Conservation (phyloP, 768 basidiomycete genomes). For the Kwoniella mangroviensis region DNA sequence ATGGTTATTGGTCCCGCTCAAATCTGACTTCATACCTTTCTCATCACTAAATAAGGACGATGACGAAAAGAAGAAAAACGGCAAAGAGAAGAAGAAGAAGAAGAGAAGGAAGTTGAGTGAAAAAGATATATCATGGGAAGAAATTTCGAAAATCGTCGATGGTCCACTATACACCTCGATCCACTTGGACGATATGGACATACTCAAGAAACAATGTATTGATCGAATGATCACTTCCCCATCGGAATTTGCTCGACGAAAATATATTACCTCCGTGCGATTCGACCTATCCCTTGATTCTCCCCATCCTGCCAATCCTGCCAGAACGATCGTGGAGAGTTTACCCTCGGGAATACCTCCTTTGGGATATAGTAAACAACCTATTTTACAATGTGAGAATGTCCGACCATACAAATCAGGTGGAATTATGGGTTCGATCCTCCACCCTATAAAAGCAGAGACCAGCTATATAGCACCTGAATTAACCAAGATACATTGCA, state of each 20-base stretch:
- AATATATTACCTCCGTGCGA: constrained; percentile 22
- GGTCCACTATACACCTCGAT: constrained; percentile 27
- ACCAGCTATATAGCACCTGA: constrained; percentile 23
- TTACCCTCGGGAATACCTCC: background rate
- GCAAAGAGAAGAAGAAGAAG: background rate
- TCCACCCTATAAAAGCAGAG: background rate
- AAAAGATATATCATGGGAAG: constrained; percentile 42
- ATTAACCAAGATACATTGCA: constrained; percentile 27
- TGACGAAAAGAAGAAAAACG: too few species aligned
- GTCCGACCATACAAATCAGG: constrained; percentile 21
- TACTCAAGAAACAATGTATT: constrained; percentile 10
- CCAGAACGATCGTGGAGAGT: constrained; percentile 21
- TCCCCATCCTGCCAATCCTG: constrained; percentile 20
- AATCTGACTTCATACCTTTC: constrained; percentile 7
- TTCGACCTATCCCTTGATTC: constrained; percentile 34
- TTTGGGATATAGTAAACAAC: constrained; percentile 12
- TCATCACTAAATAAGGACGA: too few species aligned
- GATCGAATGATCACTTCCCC: constrained; percentile 22
- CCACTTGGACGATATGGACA: constrained; percentile 2
- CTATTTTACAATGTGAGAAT: constrained; percentile 28
- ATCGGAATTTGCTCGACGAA: constrained; percentile 36
- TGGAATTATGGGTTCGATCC: constrained; percentile 24
- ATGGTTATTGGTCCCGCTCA: constrained; percentile 41
- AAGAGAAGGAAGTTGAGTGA: background rate
- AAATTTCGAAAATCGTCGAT: constrained; percentile 22